Conservation (phyloP, 2,329 filamentous ascomycete genomes). For the Seiridium cupressi region DNA sequence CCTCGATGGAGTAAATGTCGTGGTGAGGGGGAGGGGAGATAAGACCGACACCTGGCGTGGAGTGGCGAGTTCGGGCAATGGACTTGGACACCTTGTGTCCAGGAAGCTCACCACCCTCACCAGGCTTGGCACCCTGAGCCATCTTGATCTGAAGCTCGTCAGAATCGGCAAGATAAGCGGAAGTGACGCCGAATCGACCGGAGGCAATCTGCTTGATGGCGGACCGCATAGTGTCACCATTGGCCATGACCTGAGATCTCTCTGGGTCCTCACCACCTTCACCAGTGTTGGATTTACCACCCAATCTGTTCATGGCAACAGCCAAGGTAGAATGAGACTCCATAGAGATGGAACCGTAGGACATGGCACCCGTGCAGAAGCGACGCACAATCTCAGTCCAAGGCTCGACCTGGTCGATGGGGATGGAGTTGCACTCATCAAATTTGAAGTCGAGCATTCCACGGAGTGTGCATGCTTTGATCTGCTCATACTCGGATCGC, state of each 20-base stretch:
- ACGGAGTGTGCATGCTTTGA: slow-evolving; percentile 93
- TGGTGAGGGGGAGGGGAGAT: slow-evolving; percentile 96
- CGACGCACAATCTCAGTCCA: slow-evolving; percentile 98
- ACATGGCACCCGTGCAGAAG: slow-evolving; percentile 97
- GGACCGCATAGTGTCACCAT: slow-evolving; percentile 95
- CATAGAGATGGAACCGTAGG: slow-evolving; percentile 97
- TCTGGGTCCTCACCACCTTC: slow-evolving; percentile 96
- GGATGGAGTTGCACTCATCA: slow-evolving; percentile 78
- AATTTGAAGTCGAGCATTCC: slow-evolving; percentile 96
- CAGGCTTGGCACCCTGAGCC: slow-evolving; percentile 97
- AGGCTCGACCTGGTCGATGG: slow-evolving; percentile 94
- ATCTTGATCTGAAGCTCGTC: slow-evolving; percentile 99
- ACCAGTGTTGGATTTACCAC: slow-evolving; percentile 96
- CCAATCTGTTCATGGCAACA: slow-evolving; percentile 94
- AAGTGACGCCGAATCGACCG: slow-evolving; percentile 93
- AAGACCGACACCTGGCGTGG: slow-evolving; percentile 90
- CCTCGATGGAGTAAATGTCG: slow-evolving; percentile 98
- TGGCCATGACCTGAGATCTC: slow-evolving; percentile 80
- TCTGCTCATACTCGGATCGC: slow-evolving; percentile 87
- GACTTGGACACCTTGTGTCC: slow-evolving; percentile 95
- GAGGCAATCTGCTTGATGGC: slow-evolving; percentile 98
- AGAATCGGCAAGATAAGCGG: slow-evolving; percentile 89
- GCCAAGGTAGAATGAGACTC: slow-evolving; percentile 95
- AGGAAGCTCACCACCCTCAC: slow-evolving; percentile 94
- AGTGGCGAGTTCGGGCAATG: slow-evolving; percentile 92